Conservation (phyloP, 2,329 filamentous ascomycete species). For the Sclerotiophoma versabilis region DNA sequence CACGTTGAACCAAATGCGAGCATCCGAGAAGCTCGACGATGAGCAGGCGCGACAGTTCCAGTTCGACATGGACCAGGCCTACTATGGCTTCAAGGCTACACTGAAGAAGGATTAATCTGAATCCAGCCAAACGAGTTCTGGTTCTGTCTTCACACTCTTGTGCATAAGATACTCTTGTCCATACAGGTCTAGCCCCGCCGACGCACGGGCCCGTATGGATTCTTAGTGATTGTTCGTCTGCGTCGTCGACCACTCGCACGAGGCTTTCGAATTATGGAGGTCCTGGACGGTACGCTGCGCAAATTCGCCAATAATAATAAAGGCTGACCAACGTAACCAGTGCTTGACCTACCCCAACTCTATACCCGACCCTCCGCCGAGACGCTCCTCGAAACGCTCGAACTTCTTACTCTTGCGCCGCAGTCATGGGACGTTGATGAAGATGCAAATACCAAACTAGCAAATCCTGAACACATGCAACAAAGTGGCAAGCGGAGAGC, state of each 20-base stretch:
- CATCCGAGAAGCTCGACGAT: constrained; percentile 86
- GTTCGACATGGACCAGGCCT: constrained; percentile 92
- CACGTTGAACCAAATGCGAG: constrained; percentile 95
- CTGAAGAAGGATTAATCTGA: constrained; percentile 56
- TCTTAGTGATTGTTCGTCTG: constrained; percentile 14
- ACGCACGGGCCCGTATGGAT: constrained; percentile 27
- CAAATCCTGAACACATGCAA: constrained; percentile 45
- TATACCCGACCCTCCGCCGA: constrained; percentile 75
- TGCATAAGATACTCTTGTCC: background rate
- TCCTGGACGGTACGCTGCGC: constrained; percentile 36
- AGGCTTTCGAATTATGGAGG: constrained; percentile 30
- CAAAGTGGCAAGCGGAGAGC: background rate
- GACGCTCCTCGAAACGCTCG: constrained; percentile 70
- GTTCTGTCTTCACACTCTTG: background rate
- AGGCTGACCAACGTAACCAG: constrained; percentile 49
- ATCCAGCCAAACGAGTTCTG: too few relatives aligned
- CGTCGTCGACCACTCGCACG: background rate
- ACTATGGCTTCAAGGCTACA: constrained; percentile 88
- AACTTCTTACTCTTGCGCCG: constrained; percentile 70
- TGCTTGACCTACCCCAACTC: constrained; percentile 80
- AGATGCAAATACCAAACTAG: constrained; percentile 43
- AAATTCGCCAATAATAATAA: background rate
- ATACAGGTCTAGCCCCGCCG: constrained; percentile 20
- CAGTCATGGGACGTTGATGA: constrained; percentile 68
- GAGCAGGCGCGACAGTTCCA: constrained; percentile 88